These are phyloP conservation scores for Naganishia vishniacii DNA, from an alignment of 768 basidiomycete species.

Conservation along the genomic window DNA sequence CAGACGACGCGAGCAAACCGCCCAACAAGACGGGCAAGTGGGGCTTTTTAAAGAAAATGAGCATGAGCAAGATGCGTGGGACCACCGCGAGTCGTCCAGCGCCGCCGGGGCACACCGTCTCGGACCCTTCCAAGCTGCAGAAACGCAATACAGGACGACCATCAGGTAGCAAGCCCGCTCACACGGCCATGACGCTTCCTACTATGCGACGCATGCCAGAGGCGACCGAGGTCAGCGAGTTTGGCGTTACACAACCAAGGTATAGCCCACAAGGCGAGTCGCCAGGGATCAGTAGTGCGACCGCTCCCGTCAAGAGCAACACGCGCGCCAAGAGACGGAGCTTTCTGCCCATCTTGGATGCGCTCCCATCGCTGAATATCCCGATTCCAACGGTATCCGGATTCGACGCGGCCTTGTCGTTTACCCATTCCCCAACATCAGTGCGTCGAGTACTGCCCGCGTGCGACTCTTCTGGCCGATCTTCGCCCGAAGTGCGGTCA, in stretches of 20 bases:
- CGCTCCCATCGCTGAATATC: slow-evolving; percentile 59
- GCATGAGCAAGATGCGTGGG: slow-evolving; percentile 78
- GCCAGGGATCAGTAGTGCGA: not conserved
- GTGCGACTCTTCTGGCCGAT: too few species aligned
- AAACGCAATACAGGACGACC: slow-evolving; percentile 31
- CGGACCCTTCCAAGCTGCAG: slow-evolving; percentile 9
- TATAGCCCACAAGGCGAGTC: not conserved
- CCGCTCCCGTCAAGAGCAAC: slow-evolving; percentile 12
- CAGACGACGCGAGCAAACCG: not conserved
- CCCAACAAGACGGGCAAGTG: slow-evolving; percentile 66
- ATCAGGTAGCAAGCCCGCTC: slow-evolving; percentile 14
- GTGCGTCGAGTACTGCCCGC: not conserved
- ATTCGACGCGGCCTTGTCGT: slow-evolving; percentile 53
- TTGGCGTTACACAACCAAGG: not conserved
- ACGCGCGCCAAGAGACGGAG: slow-evolving; percentile 65
- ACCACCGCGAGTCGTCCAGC: not conserved
- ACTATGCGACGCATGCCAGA: slow-evolving; percentile 22
- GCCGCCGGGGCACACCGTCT: not conserved
- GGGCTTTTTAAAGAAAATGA: slow-evolving; percentile 98
- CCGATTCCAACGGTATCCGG: slow-evolving; percentile 61
- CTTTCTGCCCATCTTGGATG: slow-evolving; percentile 74
- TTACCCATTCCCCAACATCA: not conserved
- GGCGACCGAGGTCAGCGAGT: slow-evolving; percentile 24
- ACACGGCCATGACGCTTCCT: slow-evolving; percentile 35
- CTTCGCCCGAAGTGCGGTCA: too few species aligned